Evolutionary conservation across 495 filamentous ascomycete genomes (phyloP).

Genomic region (Pyrenula aspistea): DNA sequence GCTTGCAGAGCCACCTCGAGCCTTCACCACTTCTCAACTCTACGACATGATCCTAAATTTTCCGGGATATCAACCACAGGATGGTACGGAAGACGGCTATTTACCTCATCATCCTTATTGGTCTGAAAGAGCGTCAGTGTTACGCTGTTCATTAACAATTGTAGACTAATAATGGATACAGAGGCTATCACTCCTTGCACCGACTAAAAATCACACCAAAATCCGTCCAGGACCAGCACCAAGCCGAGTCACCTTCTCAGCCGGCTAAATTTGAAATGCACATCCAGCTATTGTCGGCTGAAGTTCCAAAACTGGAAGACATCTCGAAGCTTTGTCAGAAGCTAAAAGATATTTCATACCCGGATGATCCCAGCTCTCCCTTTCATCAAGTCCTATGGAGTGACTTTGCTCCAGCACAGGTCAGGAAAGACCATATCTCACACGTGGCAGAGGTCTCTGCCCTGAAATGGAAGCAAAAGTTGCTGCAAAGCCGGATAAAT

Average conservation of each 20-base stretch:
- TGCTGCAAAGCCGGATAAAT: not conserved
- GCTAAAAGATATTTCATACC: not conserved
- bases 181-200: not conserved
- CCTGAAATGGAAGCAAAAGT: not conserved
- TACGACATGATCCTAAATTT: not conserved
- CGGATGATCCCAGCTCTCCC: not conserved
- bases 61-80: not conserved
- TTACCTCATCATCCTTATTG: not conserved
- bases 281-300: not conserved
- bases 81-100: not conserved
- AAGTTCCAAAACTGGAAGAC: not conserved
- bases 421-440: not conserved
- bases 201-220: not conserved
- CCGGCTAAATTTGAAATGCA: not conserved
- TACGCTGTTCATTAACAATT: not conserved
- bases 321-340: not conserved
- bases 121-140: not conserved
- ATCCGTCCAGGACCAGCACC: not conserved
- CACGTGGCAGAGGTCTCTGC: not conserved
- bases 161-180: not conserved
- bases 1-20: not conserved
- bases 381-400: not conserved
- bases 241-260: not conserved
- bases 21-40: not conserved
- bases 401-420: not conserved